Evolutionary conservation across 352 stramenopile genomes (phyloP).

Genomic region (Pythium dissimile): DNA sequence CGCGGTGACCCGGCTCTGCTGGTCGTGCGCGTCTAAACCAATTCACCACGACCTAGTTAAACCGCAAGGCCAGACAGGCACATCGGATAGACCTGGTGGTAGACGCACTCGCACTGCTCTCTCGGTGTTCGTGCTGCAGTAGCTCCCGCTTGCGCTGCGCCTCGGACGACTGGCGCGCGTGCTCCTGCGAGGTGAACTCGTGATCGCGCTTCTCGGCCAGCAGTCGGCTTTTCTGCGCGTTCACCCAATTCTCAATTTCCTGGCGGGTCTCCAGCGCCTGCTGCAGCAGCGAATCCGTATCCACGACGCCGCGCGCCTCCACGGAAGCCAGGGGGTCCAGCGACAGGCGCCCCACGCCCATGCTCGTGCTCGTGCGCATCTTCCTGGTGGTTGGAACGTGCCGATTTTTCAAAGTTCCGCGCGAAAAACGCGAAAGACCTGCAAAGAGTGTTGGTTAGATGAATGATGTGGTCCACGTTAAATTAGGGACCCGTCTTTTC

Average conservation of each 20-base stretch:
- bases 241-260: slow-evolving; percentile 24
- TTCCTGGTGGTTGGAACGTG: too few relatives aligned
- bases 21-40: slow-evolving; percentile 19
- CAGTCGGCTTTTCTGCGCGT: slow-evolving; percentile 19
- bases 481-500: too few relatives aligned
- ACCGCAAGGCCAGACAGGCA: too few relatives aligned
- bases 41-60: background rate
- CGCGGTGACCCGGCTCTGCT: slow-evolving; percentile 49
- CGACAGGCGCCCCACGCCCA: background rate
- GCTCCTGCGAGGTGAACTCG: slow-evolving; percentile 15
- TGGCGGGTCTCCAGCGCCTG: slow-evolving; percentile 21
- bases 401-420: too few relatives aligned
- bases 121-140: slow-evolving; percentile 21
- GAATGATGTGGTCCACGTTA: background rate
- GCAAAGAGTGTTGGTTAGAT: too few relatives aligned
- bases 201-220: slow-evolving; percentile 22
- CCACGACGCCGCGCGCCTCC: background rate
- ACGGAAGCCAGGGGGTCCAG: background rate
- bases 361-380: slow-evolving; percentile 4
- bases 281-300: slow-evolving; percentile 18
- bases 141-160: slow-evolving; percentile 19
- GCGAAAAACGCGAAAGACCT: too few relatives aligned
- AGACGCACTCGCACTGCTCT: slow-evolving; percentile 14
- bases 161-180: slow-evolving; percentile 13
- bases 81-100: too few relatives aligned